phyloP scores from a whole-genome alignment of 768 basidiomycete genomes.

The Tubosaeta sp. region DNA sequence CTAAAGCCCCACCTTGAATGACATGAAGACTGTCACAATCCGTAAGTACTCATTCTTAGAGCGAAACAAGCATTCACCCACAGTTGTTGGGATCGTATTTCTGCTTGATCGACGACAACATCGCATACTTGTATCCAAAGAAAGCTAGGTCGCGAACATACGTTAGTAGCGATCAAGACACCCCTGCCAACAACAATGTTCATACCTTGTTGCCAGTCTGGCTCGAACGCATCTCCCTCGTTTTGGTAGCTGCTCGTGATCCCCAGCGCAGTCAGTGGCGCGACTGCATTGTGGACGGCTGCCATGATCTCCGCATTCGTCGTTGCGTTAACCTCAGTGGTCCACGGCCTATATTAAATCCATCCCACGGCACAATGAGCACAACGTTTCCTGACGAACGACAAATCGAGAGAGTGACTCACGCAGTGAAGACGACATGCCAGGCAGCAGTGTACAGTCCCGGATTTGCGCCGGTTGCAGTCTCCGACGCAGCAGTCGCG shows the following conservation, averaged over 20 bases:
- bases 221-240: slow-evolving; percentile 18
- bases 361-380: background rate
- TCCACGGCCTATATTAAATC: slow-evolving; percentile 13
- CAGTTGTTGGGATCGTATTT: slow-evolving; percentile 21
- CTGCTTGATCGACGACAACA: slow-evolving; percentile 17
- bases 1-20: slow-evolving; percentile 13
- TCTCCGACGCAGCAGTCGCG: background rate
- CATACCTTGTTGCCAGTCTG: slow-evolving; percentile 16
- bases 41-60: background rate
- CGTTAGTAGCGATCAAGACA: background rate
- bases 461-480: slow-evolving; percentile 16
- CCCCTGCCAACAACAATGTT: background rate
- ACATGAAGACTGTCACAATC: slow-evolving; percentile 11
- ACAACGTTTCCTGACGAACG: no score
- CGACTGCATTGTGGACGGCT: slow-evolving; percentile 7
- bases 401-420: background rate
- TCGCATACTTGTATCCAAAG: slow-evolving; percentile 18
- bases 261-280: slow-evolving; percentile 14
- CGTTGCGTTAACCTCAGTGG: background rate
- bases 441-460: slow-evolving; percentile 11
- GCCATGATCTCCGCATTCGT: slow-evolving; percentile 1
- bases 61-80: background rate
- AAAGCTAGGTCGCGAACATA: slow-evolving; percentile 8
- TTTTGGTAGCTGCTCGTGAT: slow-evolving; percentile 22
- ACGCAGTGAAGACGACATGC: slow-evolving; percentile 14